Base-by-base conservation (phyloP, 2,329 filamentous ascomycete genomes). In the Coleophoma eucalyptorum region DNA sequence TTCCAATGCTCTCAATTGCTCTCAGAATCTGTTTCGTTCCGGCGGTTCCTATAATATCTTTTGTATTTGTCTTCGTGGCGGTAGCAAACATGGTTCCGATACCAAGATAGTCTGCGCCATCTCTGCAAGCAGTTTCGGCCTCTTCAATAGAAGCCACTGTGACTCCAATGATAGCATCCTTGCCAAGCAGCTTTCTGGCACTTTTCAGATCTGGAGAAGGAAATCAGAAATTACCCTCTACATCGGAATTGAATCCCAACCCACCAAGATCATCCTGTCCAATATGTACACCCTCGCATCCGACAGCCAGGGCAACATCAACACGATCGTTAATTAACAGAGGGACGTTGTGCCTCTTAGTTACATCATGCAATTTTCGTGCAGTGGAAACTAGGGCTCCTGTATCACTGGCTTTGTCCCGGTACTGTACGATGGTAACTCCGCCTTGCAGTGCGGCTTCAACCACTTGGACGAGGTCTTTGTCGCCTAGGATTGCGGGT, bases 261-360 rank as follows among this genome's bases (percentile, higher is more conserved):
- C 58, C 68, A 89, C 86, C 77, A 76, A 96, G 86, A 68, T 97
- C 93, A 78, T 97, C 92, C 72, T 97, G 93, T 6, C 94, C 94
- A 46, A 97, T 81, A 67, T 97, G 94, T 8, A 96, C 90, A 43
- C 94, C 94, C 72, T 97, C 93, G 51, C 89, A 94, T 12, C 84
- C 89, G 41, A 92, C 80, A 13, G 90, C 91, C 16, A 90, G 77
- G 8, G 91, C 92, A 21, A 97, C 89, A 66, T 96, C 92, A 5
- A 97, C 81, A 12, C 92, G 84, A 67, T 97, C 94, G 66, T 97
- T 97, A 73, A 97, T 91, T 49, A 97, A 75, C 51, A 97, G 78
- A 31, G 93, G 93, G 3, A 96, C 82, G 15, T 76, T 75, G 64
- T 87, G 77, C 43, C 74, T 74, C 56, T 74, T 75, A 18, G 90